Evolutionary conservation across 2,329 filamentous ascomycete species (phyloP).

Genomic region (Aureobasidium melanogenum): DNA sequence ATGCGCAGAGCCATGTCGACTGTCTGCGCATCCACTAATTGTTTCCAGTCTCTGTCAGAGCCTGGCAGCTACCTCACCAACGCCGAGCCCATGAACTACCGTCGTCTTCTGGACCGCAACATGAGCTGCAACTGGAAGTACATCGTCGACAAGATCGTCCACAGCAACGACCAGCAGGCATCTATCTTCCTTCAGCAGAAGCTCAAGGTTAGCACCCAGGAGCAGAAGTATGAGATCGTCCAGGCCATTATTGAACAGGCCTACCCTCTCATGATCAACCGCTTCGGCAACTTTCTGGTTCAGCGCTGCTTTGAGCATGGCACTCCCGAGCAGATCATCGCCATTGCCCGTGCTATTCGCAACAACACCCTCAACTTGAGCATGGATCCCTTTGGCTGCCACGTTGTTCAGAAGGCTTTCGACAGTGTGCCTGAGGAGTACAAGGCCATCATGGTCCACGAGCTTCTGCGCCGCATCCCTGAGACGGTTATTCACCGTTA

Average conservation of each 20-base stretch:
- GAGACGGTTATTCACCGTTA: constrained; percentile 98
- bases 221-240: constrained; percentile 96
- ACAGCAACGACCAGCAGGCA: constrained; percentile 97
- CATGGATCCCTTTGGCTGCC: constrained; percentile 97
- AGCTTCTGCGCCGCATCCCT: constrained; percentile 86
- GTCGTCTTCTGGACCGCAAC: constrained; percentile 86
- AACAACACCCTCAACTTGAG: constrained; percentile 90
- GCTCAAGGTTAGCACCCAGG: constrained; percentile 87
- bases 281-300: constrained; percentile 96
- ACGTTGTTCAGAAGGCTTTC: constrained; percentile 97
- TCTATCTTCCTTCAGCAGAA: constrained; percentile 99
- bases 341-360: constrained; percentile 88
- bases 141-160: constrained; percentile 98
- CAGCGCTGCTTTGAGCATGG: constrained; percentile 99
- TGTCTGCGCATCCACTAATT: constrained; percentile 14
- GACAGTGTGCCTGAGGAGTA: constrained; percentile 96
- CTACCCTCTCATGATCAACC: constrained; percentile 94
- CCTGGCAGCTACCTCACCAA: constrained; percentile 67
- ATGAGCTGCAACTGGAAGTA: constrained; percentile 99
- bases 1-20: neutral
- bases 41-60: constrained; percentile 7
- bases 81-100: constrained; percentile 91
- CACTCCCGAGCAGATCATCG: constrained; percentile 84
- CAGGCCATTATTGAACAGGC: constrained; percentile 92
- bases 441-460: constrained; percentile 98